Percentiles rank a stretch among this genome's conserved stretches.
Conservation (phyloP, 2,329 filamentous ascomycete species). For the Penicillium sp. region DNA sequence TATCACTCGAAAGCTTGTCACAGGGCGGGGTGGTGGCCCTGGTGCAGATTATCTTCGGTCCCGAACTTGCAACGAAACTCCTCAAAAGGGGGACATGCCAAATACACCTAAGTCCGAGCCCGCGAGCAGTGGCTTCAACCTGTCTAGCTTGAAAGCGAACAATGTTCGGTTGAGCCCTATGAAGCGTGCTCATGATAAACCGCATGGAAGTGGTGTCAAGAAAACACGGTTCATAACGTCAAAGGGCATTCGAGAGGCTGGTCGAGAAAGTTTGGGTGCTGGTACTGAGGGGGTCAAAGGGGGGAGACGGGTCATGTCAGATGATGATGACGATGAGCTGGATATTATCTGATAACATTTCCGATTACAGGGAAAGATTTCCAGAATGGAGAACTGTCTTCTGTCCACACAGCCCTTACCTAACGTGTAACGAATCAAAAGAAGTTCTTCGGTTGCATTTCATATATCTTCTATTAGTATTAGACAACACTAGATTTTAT, state of each 20-base stretch:
- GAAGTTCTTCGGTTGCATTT: not conserved
- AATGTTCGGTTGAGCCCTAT: conserved; percentile 46
- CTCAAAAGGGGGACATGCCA: conserved; percentile 13
- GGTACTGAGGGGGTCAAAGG: conserved; percentile 40
- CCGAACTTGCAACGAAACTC: conserved; percentile 31
- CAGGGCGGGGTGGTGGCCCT: conserved; percentile 37
- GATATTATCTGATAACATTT: conserved; percentile 49
- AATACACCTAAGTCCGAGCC: conserved; percentile 14
- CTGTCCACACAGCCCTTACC: not conserved
- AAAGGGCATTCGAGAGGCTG: conserved; percentile 76
- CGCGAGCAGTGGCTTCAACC: conserved; percentile 23
- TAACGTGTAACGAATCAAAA: not conserved
- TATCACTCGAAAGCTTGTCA: conserved; percentile 47
- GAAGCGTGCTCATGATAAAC: conserved; percentile 43
- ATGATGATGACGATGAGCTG: conserved; percentile 56
- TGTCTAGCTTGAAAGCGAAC: conserved; percentile 39
- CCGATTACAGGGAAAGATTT: conserved; percentile 8
- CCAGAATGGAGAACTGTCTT: not conserved
- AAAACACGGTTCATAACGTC: conserved; percentile 81
- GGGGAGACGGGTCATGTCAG: conserved; percentile 30
- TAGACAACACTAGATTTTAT: too few relatives aligned
- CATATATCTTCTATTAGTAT: too few relatives aligned
- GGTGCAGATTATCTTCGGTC: conserved; percentile 52
- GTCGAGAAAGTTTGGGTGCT: conserved; percentile 70
- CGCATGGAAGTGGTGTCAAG: conserved; percentile 49